Evolutionary conservation across 169 alveolate genomes (phyloP).

Genomic region (Babesia bovis): DNA sequence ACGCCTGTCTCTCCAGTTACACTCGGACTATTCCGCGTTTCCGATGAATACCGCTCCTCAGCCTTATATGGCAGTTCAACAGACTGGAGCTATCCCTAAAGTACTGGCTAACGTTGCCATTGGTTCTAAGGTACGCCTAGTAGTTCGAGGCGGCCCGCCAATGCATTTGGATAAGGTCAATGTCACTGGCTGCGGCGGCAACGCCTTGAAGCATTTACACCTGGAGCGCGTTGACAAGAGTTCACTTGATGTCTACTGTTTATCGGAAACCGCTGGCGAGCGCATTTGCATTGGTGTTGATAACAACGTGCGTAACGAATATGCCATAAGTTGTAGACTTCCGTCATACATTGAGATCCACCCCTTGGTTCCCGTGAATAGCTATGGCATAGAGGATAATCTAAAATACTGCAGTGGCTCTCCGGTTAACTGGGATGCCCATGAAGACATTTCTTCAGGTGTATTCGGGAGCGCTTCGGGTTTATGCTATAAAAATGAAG

Average conservation of each 20-base stretch:
- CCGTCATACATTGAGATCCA: constrained; percentile 41
- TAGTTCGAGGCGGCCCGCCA: constrained; percentile 56
- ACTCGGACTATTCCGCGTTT: constrained; percentile 17
- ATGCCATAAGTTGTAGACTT: constrained; percentile 18
- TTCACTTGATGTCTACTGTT: constrained; percentile 34
- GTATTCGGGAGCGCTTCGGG: constrained; percentile 15
- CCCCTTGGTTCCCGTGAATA: constrained; percentile 26
- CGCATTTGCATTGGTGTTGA: constrained; percentile 18
- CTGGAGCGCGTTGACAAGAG: background rate
- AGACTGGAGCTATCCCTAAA: background rate
- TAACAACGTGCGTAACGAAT: constrained; percentile 25
- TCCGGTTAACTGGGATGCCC: constrained; percentile 12
- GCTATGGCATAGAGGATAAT: constrained; percentile 12
- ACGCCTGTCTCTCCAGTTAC: constrained; percentile 19
- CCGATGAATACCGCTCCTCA: constrained; percentile 23
- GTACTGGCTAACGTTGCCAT: constrained; percentile 39
- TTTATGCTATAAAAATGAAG: constrained; percentile 22
- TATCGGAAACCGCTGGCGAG: constrained; percentile 33
- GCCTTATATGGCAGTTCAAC: constrained; percentile 20
- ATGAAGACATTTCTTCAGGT: constrained; percentile 12
- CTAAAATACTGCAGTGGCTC: constrained; percentile 11
- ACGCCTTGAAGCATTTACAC: background rate
- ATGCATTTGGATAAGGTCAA: background rate
- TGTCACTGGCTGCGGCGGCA: background rate
- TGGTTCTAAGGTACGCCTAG: constrained; percentile 38